Base-by-base conservation (phyloP, 306 rosid genomes). In the Elaeagnus macrophylla region DNA sequence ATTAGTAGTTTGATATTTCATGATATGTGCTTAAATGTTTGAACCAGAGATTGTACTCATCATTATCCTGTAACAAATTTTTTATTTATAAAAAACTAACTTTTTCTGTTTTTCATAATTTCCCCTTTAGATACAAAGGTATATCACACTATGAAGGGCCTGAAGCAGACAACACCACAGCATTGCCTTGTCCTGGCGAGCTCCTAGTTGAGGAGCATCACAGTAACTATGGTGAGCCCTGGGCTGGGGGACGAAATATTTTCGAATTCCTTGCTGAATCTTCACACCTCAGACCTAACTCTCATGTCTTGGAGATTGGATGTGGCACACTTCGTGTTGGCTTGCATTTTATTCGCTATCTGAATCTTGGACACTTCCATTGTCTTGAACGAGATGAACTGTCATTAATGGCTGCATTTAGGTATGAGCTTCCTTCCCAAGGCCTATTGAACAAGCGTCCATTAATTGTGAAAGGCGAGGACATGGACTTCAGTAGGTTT, bases 251-350 rank as follows among this genome's bases (percentile, higher is more conserved):
- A 67, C 73, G 97, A 52, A 95, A 85, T 36, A 89, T 85, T 43
- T 83, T 78, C 62, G 97, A 85, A 72, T 89, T 85, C 69, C 86
- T 89, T 42, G 95, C 87, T 13, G 73, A 81, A 62, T 61, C 86
- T 45, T 32, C 73, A 63, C 75, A 77, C 51, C 80, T 89, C 55
- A 81, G 15, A 60, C 85, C 89, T 2, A 67, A 79, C 41, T 81
- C 83, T 0, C 68, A 15, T 47, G 94, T 89, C 44, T 80, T 89
- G n/a, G 95, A 89, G 76, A 85, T 89, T 59, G 97, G 97, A 12
- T 89, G 97, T 59, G 95, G 97, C 61, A 89, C 97, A 11, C 97
- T 89, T 56, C 80, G 95, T 55, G 97, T 89, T 19, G 95, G 95
- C 42, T 73, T 77, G 76, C 97, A 89, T 81, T 89, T 89, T 71